Base-by-base conservation (phyloP, 2,329 filamentous ascomycete genomes). In the Stachybotrys chlorohalonatus region DNA sequence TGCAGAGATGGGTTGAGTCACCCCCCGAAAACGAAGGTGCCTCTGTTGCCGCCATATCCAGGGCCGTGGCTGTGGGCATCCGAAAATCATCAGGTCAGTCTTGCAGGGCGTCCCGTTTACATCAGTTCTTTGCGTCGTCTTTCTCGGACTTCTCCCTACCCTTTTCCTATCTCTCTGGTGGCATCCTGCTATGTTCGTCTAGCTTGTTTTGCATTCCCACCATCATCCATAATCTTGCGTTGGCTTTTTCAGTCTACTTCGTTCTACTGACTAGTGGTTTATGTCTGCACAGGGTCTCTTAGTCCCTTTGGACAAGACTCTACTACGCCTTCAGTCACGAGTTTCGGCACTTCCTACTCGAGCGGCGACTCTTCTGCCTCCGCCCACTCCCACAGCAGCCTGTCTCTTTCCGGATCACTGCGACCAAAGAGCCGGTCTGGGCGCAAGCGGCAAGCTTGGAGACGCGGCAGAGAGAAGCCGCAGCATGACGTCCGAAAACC, bases 1-100 rank as follows among this genome's bases (percentile, higher is more conserved):
- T 69, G 45, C 60, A 69, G 45, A 55, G 66, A 54, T 70, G 68
- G 68, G 59, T 66, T 11, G 64, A 68, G 17, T 70, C 68, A 0
- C 67, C 66, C 7, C 59, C 70, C 15, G 55, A 70, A 57, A 55
- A 71, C 60, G 63, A 73, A 57, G 62, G 63, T 2, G 67, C 67
- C 8, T 53, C 60, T 4, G 62, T 67, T 0, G 60, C 63, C 9
- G 66, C 62, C 8, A 70, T 70, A 42, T 65, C 67, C 4, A 52
- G 59, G 1, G 67, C 67, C 1, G 55, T 69, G 32, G 62, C 62
- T 9, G 63, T 60, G 4, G 50, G 57, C 5, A 47, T 58, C 4
- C 53, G 53, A 11, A 53, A 57, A 1, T 52, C 52, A 1, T 62
- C 60, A 42, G 36, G 36, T 42, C 9, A 13, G 36, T 42, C 9